phyloP scores from a whole-genome alignment of 257 asterid genomes.

The Przewalskia tangutica region DNA sequence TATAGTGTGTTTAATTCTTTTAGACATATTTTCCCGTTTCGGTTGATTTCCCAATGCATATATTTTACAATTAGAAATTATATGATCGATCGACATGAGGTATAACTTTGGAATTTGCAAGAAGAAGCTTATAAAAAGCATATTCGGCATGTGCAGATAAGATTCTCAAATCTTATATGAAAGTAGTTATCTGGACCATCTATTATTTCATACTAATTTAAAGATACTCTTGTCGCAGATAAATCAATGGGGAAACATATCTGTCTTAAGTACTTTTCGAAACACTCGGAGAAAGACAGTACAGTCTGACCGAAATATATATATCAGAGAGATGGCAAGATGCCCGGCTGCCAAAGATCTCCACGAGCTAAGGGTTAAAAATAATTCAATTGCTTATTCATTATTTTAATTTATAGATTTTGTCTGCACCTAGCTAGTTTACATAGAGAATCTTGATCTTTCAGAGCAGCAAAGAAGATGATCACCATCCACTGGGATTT shows the following conservation, averaged over 20 bases:
- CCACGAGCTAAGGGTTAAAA: not conserved
- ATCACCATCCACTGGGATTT: not conserved
- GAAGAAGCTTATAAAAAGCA: not conserved
- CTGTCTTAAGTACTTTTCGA: not conserved
- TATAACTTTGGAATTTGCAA: not conserved
- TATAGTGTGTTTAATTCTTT: not conserved
- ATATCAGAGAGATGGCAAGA: not conserved
- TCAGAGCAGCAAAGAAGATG: constrained; percentile 1
- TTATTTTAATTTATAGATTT: not conserved
- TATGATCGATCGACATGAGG: not conserved
- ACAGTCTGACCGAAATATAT: not conserved
- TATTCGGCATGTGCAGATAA: not conserved
- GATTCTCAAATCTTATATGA: not conserved
- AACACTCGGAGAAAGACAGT: not conserved
- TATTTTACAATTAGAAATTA: not conserved
- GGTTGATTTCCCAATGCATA: too few relatives aligned
- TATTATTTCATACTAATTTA: not conserved
- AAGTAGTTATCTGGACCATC: not conserved
- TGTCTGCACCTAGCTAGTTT: constrained; percentile 2
- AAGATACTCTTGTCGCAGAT: not conserved
- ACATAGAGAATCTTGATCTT: constrained; percentile 7
- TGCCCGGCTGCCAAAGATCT: not conserved
- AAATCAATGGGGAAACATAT: not conserved
- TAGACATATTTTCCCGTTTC: not conserved
- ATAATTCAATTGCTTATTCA: not conserved